Evolutionary conservation across 140 eudicot genomes (phyloP).

Genomic region (Flaveria floridana): DNA sequence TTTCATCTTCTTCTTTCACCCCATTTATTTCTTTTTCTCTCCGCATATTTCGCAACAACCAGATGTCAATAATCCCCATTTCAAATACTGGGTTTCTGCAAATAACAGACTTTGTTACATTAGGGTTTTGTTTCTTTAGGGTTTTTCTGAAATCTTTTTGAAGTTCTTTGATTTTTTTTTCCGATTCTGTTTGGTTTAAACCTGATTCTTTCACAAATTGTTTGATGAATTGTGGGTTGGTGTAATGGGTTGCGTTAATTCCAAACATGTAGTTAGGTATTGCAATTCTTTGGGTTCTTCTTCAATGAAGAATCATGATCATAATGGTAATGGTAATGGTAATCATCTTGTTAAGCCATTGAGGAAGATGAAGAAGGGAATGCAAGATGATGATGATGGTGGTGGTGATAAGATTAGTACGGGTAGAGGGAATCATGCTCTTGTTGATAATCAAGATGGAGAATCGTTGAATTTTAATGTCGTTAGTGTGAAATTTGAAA

Average conservation of each 20-base stretch:
- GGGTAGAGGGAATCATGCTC: slow-evolving; percentile 19
- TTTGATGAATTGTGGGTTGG: slow-evolving; percentile 33
- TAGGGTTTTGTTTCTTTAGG: slow-evolving; percentile 27
- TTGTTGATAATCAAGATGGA: not conserved
- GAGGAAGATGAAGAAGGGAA: slow-evolving; percentile 22
- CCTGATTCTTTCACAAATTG: slow-evolving; percentile 17
- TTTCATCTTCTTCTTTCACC: slow-evolving; percentile 22
- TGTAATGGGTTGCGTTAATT: slow-evolving; percentile 44
- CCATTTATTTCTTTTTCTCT: slow-evolving; percentile 25
- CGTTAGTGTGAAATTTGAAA: slow-evolving; percentile 28
- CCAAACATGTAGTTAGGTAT: slow-evolving; percentile 37
- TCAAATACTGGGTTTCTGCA: not conserved
- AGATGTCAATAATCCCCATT: not conserved
- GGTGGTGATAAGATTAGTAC: slow-evolving; percentile 16
- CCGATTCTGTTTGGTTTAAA: not conserved
- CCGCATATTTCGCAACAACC: slow-evolving; percentile 36
- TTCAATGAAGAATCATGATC: slow-evolving; percentile 22
- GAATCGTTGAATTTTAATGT: slow-evolving; percentile 9
- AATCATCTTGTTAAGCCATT: slow-evolving; percentile 13
- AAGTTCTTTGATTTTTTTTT: no score
- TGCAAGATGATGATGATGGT: slow-evolving; percentile 13
- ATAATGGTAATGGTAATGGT: slow-evolving; percentile 7
- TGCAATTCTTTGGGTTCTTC: slow-evolving; percentile 23
- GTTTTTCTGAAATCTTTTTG: slow-evolving; percentile 11
- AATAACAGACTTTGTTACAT: not conserved